Evolutionary conservation across 78 protist genomes (phyloP).

Genomic region (Dictyostelium firmibasis): DNA sequence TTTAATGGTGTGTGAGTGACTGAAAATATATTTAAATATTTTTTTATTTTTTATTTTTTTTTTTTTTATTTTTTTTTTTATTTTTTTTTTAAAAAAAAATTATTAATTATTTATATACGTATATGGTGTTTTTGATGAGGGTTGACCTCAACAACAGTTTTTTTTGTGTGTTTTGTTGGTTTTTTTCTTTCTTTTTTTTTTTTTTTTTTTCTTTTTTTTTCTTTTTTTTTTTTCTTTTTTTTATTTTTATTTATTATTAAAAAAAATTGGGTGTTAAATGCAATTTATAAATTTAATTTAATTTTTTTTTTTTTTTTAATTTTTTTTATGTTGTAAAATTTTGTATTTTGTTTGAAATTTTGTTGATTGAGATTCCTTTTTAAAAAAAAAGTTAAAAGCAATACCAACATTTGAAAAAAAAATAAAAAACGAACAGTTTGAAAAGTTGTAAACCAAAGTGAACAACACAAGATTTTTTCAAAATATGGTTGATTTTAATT

Average conservation of each 20-base stretch:
- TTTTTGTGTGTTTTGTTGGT: background rate
- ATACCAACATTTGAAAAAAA: no score
- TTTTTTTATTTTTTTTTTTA: background rate
- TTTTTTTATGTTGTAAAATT: background rate
- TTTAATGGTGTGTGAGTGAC: background rate
- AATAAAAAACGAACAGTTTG: no score
- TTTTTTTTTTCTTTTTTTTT: background rate
- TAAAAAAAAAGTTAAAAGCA: no score
- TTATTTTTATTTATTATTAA: no score
- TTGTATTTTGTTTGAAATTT: no score
- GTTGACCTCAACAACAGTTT: background rate
- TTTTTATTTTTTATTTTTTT: background rate
- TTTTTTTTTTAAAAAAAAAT: background rate
- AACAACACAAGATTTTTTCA: no score
- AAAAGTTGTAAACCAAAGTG: no score
- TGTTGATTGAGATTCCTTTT: no score
- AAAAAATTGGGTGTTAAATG: no score
- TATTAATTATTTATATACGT: background rate
- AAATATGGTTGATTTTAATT: no score
- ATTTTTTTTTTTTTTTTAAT: background rate
- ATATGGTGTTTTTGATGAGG: background rate
- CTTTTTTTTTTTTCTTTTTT: background rate
- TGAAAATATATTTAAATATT: background rate
- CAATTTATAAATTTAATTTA: background rate
- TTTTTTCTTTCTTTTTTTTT: background rate